Percentiles rank a stretch among this genome's conserved stretches.
phyloP scores from a whole-genome alignment of 306 rosid species.

The Arachis stenosperma region DNA sequence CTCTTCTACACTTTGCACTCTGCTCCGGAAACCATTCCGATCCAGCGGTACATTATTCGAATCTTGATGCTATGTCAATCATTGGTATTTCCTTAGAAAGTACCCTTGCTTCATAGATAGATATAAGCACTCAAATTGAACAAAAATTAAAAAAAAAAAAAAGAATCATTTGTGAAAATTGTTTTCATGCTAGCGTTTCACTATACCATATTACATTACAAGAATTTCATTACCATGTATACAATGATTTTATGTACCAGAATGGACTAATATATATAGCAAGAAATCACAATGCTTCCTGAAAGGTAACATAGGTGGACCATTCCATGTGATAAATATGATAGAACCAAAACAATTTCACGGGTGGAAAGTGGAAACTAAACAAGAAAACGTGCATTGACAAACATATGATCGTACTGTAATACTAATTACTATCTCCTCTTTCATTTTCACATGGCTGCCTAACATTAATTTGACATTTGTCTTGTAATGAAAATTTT shows the following conservation, averaged over 20 bases:
- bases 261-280: neutral
- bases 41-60: conserved; percentile 67
- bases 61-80: neutral
- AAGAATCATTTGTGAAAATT: neutral
- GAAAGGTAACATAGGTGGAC: too few species aligned
- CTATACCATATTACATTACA: neutral
- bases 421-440: too few species aligned
- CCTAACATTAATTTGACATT: neutral
- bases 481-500: conserved; percentile 24
- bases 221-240: neutral
- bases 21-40: conserved; percentile 95
- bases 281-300: too few species aligned
- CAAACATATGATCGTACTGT: too few species aligned
- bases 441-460: neutral
- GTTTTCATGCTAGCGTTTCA: conserved; percentile 14
- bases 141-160: too few species aligned
- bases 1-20: conserved; percentile 87
- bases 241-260: neutral
- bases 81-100: neutral
- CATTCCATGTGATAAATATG: too few species aligned
- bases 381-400: too few species aligned
- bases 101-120: neutral
- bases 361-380: too few species aligned
- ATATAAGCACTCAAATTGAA: too few species aligned
- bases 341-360: too few species aligned